Conservation (phyloP, 1,284 basidiomycete species). For the Hemileia vastatrix region DNA sequence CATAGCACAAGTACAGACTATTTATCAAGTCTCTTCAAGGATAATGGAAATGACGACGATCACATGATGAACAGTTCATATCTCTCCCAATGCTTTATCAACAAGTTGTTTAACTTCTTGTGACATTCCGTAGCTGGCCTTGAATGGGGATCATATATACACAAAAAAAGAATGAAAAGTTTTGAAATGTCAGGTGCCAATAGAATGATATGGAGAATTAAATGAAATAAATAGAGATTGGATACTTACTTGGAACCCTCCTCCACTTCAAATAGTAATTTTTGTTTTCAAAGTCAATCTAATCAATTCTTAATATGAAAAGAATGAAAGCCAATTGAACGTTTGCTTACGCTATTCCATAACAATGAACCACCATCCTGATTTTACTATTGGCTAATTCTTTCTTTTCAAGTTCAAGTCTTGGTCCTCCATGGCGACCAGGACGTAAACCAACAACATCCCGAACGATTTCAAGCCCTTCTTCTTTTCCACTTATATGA, state of each 20-base stretch:
- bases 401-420: constrained; percentile 55
- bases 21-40: too few relatives aligned
- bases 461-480: constrained; percentile 48
- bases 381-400: not conserved
- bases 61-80: not conserved
- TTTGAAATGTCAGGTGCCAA: not conserved
- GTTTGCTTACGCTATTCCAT: constrained; percentile 16
- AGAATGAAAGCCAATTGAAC: too few relatives aligned
- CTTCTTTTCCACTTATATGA: not conserved
- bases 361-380: constrained; percentile 8
- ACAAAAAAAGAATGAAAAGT: not conserved
- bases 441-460: constrained; percentile 65
- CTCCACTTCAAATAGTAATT: not conserved
- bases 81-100: not conserved
- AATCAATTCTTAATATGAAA: not conserved
- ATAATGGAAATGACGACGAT: too few relatives aligned
- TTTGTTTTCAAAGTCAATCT: not conserved
- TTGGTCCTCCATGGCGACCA: constrained; percentile 57
- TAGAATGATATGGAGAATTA: not conserved
- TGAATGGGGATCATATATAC: not conserved
- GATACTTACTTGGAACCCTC: constrained; percentile 3
- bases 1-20: too few relatives aligned
- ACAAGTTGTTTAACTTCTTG: constrained; percentile 1
- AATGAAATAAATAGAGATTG: not conserved
- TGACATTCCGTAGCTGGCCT: constrained; percentile 15